phyloP scores from a whole-genome alignment of 208 protist species.

The Wallacemonas sp. region DNA sequence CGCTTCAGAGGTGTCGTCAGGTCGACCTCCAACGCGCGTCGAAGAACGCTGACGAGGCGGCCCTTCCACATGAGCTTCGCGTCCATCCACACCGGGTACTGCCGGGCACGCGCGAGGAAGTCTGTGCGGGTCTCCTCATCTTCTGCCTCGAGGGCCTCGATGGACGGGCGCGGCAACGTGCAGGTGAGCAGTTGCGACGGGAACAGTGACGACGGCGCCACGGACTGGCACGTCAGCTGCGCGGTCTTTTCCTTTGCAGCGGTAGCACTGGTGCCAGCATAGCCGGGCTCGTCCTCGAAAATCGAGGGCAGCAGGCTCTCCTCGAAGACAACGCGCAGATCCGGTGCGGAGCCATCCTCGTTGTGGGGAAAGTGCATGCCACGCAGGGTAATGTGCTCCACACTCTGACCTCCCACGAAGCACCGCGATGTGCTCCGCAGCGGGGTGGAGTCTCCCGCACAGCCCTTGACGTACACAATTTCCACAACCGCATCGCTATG shows the following conservation, averaged over 20 bases:
- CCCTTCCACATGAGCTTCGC: conserved; percentile 13
- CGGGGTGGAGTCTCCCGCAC: conserved; percentile 24
- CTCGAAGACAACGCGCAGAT: conserved; percentile 14
- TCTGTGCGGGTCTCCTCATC: background rate
- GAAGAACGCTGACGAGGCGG: conserved; percentile 31
- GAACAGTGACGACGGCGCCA: conserved; percentile 45
- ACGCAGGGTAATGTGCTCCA: conserved; percentile 38
- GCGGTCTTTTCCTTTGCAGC: background rate
- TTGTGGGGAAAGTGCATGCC: conserved; percentile 52
- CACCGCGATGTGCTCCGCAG: conserved; percentile 45
- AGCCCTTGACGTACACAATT: conserved; percentile 60
- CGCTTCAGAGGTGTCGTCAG: conserved; percentile 18
- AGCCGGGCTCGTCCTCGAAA: conserved; percentile 11
- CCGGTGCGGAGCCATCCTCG: conserved; percentile 13
- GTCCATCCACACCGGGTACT: conserved; percentile 32
- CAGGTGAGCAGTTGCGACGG: conserved; percentile 67
- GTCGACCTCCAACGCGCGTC: conserved; percentile 52
- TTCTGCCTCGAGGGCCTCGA: conserved; percentile 15
- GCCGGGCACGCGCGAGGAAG: conserved; percentile 12
- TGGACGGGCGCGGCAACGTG: conserved; percentile 43
- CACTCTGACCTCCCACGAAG: conserved; percentile 30
- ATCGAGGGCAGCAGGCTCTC: conserved; percentile 14
- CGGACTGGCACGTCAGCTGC: conserved; percentile 31
- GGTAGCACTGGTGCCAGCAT: background rate
- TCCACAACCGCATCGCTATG: conserved; percentile 18